Base-by-base conservation (phyloP, 345 rosid species). In the Luvunga scandens region DNA sequence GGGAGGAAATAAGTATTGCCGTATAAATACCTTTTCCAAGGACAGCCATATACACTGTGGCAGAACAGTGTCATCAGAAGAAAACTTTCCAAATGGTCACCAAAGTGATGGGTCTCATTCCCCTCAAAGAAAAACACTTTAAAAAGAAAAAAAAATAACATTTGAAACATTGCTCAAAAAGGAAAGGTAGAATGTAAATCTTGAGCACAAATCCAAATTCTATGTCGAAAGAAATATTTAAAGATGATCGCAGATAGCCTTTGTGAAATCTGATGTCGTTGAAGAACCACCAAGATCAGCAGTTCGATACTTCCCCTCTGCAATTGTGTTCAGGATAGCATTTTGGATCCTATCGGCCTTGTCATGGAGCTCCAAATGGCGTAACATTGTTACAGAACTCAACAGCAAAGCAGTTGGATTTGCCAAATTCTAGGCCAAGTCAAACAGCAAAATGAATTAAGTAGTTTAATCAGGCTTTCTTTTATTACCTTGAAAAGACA, bases 381-480 rank as follows among this genome's bases (percentile, higher is more conserved):
- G 95, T 71, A 97, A 88, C 98, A 94, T 94, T 70, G 93, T 66
- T 71, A 97, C 95, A 62, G 92, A 72, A 81, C 98, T 94, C 82
- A 94, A 74, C 62, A 94, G 86, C 84, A 94, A 81, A n/a, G 99
- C 99, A 6, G 99, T 97, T 67, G 99, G 98, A 81, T 97, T 97
- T 7, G 99, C 98, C 90, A 94, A 12, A 82, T 97, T 90, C 99
- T 92, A 61, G 65, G 72, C 4, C 38, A 36, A 13, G 56, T 73
- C 28, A 56, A 79, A 63, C 18, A 36, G 28, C 39, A 50, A 13
- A 34, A 68, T 60, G 56, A 61, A 73, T 22, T 50, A 66, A 77
- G 53, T 63, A 73, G n/a, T 45, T 59, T 2, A 19, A 21, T 21
- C 59, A 13, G 9, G 31, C 78, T 33, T 45, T 21, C 65, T 30